phyloP scores from a whole-genome alignment of 257 asterid genomes.

The Solanum neorickii region DNA sequence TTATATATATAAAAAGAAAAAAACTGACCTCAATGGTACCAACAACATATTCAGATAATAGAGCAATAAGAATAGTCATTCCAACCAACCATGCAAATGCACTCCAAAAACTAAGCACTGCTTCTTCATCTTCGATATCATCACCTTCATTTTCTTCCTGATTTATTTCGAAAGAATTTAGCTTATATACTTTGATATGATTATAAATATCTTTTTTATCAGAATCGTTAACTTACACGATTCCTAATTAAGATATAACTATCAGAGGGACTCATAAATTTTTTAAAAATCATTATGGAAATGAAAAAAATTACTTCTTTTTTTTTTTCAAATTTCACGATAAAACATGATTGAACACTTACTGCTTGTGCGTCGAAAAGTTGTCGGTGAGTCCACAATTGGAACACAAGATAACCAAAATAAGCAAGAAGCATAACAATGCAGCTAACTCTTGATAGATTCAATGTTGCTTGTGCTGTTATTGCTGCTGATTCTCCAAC shows the following conservation, averaged over 20 bases:
- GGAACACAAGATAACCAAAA: slow-evolving; percentile 62
- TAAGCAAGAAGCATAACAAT: slow-evolving; percentile 74
- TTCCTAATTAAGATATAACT: too few species aligned
- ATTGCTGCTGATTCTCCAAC: slow-evolving; percentile 15
- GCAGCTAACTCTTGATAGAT: slow-evolving; percentile 62
- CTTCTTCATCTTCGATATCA: slow-evolving; percentile 21
- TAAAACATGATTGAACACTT: not conserved
- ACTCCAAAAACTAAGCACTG: slow-evolving; percentile 68
- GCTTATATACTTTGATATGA: not conserved
- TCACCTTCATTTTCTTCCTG: slow-evolving; percentile 18
- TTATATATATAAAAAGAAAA: too few species aligned
- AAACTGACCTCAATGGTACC: slow-evolving; percentile 71
- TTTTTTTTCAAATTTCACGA: not conserved
- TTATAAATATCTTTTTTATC: not conserved
- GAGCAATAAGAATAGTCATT: slow-evolving; percentile 67
- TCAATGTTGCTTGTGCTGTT: slow-evolving; percentile 20
- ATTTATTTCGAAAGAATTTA: not conserved
- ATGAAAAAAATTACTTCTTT: too few species aligned
- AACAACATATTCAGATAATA: slow-evolving; percentile 74
- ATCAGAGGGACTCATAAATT: not conserved
- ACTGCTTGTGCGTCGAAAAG: slow-evolving; percentile 54
- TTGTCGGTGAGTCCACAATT: slow-evolving; percentile 70
- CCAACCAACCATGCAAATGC: slow-evolving; percentile 54
- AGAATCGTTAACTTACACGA: not conserved
- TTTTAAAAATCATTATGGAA: too few species aligned